These are phyloP conservation scores for Cryptomeria japonica DNA, from an alignment of 75 land plant genomes.

Conservation along the genomic window DNA sequence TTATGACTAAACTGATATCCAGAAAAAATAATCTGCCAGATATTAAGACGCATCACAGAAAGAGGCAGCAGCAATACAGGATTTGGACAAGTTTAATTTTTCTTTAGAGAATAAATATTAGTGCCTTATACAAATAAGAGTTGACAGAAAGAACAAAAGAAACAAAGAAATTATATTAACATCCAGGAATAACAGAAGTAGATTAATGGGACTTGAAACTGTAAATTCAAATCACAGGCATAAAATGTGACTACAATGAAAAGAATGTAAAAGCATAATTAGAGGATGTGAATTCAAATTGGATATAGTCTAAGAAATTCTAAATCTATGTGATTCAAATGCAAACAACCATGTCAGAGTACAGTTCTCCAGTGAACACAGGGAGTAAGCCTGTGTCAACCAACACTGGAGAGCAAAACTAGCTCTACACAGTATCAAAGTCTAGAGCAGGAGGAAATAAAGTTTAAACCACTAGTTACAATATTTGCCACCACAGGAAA, in stretches of 20 bases:
- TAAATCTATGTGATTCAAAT: background rate
- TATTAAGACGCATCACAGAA: background rate
- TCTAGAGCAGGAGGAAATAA: background rate
- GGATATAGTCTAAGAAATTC: background rate
- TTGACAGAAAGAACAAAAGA: background rate
- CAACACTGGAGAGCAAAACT: background rate
- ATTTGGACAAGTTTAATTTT: background rate
- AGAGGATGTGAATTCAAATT: background rate
- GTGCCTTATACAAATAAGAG: background rate
- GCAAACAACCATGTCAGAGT: background rate
- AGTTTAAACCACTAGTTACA: background rate
- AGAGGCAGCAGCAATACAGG: background rate
- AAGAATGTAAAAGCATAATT: background rate
- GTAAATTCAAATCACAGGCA: background rate
- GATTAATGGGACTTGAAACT: background rate
- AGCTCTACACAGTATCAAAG: background rate
- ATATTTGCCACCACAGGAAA: background rate
- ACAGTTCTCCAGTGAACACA: background rate
- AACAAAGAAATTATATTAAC: background rate
- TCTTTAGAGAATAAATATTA: background rate
- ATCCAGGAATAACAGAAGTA: background rate
- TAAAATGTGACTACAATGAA: too few relatives aligned
- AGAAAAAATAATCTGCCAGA: background rate
- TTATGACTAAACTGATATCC: background rate
- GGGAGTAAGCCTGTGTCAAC: background rate